Evolutionary conservation across 805 yeast genomes (phyloP).

Genomic region (Yarrowia bubula): DNA sequence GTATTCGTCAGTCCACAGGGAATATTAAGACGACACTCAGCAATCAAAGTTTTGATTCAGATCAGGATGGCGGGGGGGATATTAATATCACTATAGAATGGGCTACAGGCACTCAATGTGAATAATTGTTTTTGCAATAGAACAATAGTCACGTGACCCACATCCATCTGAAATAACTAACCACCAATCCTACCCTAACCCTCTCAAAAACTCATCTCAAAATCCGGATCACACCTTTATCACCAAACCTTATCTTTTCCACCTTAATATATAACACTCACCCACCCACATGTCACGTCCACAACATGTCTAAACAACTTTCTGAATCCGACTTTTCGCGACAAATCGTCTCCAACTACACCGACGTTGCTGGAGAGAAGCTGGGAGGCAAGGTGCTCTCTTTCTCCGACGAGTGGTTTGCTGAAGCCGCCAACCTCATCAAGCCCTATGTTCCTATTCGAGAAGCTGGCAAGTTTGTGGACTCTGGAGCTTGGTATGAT

Average conservation of each 20-base stretch:
- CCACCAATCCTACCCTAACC: too few species aligned
- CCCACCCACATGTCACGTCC: neutral
- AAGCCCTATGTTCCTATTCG: slow-evolving; percentile 78
- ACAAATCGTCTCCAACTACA: slow-evolving; percentile 30
- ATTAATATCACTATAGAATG: neutral
- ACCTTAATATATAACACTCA: neutral
- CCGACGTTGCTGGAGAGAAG: slow-evolving; percentile 78
- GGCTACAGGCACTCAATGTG: neutral
- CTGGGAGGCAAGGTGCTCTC: slow-evolving; percentile 73
- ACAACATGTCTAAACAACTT: slow-evolving; percentile 1
- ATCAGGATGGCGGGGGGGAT: neutral
- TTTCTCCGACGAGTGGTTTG: slow-evolving; percentile 92
- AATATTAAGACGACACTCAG: neutral
- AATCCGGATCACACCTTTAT: neutral
- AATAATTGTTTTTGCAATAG: neutral
- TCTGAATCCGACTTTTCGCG: neutral
- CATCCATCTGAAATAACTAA: too few species aligned
- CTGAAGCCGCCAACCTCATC: slow-evolving; percentile 82
- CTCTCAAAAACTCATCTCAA: neutral
- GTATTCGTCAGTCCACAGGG: neutral
- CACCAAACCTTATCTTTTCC: neutral
- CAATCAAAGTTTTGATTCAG: neutral
- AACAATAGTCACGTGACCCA: too few species aligned
- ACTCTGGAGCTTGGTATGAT: slow-evolving; percentile 95
- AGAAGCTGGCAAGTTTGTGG: slow-evolving; percentile 74